Evolutionary conservation across 345 rosid species (phyloP), one percentile per base, ranked within the genome.

Genomic region (Gossypium anomalum): DNA sequence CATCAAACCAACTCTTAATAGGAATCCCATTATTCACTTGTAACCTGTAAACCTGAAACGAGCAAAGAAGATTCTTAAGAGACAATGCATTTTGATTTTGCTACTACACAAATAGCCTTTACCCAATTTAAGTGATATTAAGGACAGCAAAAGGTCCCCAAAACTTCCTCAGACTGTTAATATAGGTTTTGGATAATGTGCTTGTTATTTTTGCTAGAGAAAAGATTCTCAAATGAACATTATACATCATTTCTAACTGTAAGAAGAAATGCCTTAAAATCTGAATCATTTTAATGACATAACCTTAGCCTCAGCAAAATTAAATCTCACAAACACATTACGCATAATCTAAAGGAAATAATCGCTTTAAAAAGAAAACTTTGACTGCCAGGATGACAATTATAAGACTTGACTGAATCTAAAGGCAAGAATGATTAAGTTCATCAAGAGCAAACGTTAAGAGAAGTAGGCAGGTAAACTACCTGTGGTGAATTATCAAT

Each of bases 401-500:
- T 65, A 41, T 9, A 65, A 17, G 27, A n/a, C 16, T 65, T 43
- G 3, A 65, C 70, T 19, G 48, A 53, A 52, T 51, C 9, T 55
- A 41, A 65, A 38, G 53, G 70, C 17, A 61, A 64, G 23, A 69
- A 55, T 9, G 70, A 71, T 41, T 62, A 82, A 60, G 74, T 29
- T 70, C 63, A 44, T 67, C 11, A 49, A 2, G 22, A 3, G 22
- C 7, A 51, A 80, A 67, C 64, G 53, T 52, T n/a, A 65, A 64
- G 76, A 63, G 27, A 72, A 25, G 68, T 56, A 47, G 62, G 68
- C 45, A 76, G 59, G 74, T 59, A 45, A 75, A 64, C 75, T 89
- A 93, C 98, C 98, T 93, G 97, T 25, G 98, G 98, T 62, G 92
- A 92, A 84, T 93, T 93, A 83, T 93, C 98, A 89, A 93, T 83